Percentiles rank a stretch among this genome's conserved stretches.
Conservation (phyloP, 768 basidiomycete species). For the Atractiella rhizophila region DNA sequence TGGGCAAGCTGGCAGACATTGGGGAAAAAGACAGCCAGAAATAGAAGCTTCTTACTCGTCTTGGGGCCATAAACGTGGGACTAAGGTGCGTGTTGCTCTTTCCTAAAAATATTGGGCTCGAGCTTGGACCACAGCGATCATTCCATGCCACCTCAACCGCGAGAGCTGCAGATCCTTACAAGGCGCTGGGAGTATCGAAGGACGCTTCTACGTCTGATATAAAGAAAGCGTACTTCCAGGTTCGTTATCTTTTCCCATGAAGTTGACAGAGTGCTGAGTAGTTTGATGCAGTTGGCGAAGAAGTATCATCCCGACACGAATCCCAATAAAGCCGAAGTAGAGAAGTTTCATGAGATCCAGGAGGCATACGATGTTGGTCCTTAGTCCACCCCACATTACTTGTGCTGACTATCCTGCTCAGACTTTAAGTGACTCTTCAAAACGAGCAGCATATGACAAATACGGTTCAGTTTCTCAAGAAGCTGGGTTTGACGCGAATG, state of each 20-base stretch:
- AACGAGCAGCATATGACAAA: constrained; percentile 66
- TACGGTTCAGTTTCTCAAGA: constrained; percentile 82
- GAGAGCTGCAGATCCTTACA: constrained; percentile 50
- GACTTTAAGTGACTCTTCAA: constrained; percentile 85
- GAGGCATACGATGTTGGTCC: constrained; percentile 72
- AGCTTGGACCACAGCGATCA: background rate
- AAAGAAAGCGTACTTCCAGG: constrained; percentile 91
- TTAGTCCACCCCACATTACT: background rate
- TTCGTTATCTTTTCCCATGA: constrained; percentile 25
- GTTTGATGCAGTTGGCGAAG: constrained; percentile 74
- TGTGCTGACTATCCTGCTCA: constrained; percentile 20
- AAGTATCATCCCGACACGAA: constrained; percentile 97
- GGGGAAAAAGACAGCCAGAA: too few species aligned
- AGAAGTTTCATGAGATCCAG: constrained; percentile 89
- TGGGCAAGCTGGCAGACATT: too few species aligned
- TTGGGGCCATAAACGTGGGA: too few species aligned
- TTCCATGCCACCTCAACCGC: constrained; percentile 1
- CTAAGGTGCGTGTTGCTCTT: too few species aligned
- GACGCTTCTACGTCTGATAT: constrained; percentile 68
- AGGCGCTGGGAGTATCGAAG: constrained; percentile 61
- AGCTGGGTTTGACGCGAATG: constrained; percentile 76
- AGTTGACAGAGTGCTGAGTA: background rate
- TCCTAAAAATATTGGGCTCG: too few species aligned
- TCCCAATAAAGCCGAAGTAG: constrained; percentile 65
- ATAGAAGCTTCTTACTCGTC: too few species aligned